Percentiles rank a stretch among this genome's conserved stretches.
Evolutionary conservation across 2,329 filamentous ascomycete species (phyloP).

Genomic region (Xylariaceae sp.): DNA sequence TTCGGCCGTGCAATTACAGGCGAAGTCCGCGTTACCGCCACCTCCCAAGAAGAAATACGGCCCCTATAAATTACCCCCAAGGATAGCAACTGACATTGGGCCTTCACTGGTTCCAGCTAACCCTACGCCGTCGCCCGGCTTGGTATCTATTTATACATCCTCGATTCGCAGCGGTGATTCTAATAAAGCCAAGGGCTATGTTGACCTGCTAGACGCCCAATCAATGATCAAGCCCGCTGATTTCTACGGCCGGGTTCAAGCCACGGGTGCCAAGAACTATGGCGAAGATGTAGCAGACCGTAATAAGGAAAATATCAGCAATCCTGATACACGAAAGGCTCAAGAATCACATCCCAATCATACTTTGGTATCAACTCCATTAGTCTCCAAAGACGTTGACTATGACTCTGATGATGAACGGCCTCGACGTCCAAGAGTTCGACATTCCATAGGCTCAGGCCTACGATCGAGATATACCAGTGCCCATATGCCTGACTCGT

Average conservation of each 20-base stretch:
- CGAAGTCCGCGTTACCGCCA: conserved; percentile 17
- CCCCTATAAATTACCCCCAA: conserved; percentile 39
- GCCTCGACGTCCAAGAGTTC: conserved; percentile 27
- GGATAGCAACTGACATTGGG: conserved; percentile 24
- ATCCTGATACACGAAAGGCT: conserved; percentile 45
- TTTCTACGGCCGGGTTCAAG: conserved; percentile 56
- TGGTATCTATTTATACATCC: conserved; percentile 39
- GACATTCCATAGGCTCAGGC: conserved; percentile 35
- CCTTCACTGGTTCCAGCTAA: conserved; percentile 19
- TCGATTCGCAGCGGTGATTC: conserved; percentile 45
- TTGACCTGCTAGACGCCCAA: conserved; percentile 66
- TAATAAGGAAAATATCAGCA: conserved; percentile 52
- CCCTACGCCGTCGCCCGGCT: conserved; percentile 32
- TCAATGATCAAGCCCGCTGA: conserved; percentile 57
- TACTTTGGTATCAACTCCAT: conserved; percentile 6
- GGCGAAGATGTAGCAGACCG: conserved; percentile 71
- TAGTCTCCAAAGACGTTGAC: conserved; percentile 15
- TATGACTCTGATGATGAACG: conserved; percentile 27
- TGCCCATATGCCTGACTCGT: conserved; percentile 17
- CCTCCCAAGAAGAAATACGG: conserved; percentile 36
- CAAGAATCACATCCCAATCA: conserved; percentile 46
- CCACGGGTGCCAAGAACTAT: conserved; percentile 60
- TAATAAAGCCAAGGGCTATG: conserved; percentile 42
- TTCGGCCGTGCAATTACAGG: conserved; percentile 20
- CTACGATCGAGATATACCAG: conserved; percentile 31